These are phyloP conservation scores for Diaporthe longicolla DNA, from an alignment of 2,329 filamentous ascomycete species.

Conservation along the genomic window DNA sequence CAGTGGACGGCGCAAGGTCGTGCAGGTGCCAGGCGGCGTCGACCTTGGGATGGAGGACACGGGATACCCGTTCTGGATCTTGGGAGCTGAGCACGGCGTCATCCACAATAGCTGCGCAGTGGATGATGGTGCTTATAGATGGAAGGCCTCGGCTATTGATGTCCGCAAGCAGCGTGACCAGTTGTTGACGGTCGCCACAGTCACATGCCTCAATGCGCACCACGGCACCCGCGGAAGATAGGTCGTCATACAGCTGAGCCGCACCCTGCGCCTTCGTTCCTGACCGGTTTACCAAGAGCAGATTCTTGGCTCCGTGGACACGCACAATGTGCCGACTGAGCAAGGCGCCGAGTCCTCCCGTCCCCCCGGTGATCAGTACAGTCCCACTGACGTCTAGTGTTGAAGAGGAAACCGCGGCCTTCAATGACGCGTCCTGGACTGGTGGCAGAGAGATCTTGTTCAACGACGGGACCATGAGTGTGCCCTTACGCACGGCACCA, in stretches of 20 bases:
- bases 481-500: background rate
- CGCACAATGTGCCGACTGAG: background rate
- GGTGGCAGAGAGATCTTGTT: background rate
- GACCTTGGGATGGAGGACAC: slow-evolving; percentile 17
- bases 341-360: slow-evolving; percentile 6
- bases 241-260: background rate
- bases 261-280: background rate
- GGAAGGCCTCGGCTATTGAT: background rate
- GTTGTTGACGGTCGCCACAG: slow-evolving; percentile 4
- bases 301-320: background rate
- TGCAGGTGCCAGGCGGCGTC: slow-evolving; percentile 29
- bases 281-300: background rate
- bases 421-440: background rate
- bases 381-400: slow-evolving; percentile 11
- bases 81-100: slow-evolving; percentile 10
- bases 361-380: slow-evolving; percentile 17
- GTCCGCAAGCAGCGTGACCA: background rate
- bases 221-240: background rate
- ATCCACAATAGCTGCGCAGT: background rate
- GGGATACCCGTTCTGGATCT: background rate
- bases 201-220: slow-evolving; percentile 15
- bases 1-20: slow-evolving; percentile 1
- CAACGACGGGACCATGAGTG: background rate
- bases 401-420: background rate
- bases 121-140: background rate